Percentiles rank a stretch among this genome's conserved stretches.
phyloP scores from a whole-genome alignment of 257 asterid species.

The Plantago elongata region DNA sequence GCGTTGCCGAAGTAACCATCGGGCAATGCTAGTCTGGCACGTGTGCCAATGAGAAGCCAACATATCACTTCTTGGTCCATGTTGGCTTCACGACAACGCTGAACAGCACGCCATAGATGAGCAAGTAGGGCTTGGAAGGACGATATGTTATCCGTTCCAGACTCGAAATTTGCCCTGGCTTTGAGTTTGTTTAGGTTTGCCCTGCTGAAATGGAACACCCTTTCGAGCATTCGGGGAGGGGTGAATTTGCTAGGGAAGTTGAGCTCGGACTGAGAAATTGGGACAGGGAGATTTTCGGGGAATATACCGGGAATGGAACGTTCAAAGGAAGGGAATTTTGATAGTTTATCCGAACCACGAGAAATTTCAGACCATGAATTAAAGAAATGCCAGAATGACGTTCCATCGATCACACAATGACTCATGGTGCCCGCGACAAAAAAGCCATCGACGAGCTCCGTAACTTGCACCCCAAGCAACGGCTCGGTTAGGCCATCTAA shows the following conservation, averaged over 20 bases:
- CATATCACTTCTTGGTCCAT: not conserved
- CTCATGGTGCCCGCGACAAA: conserved; percentile 36
- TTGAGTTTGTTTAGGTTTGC: conserved; percentile 26
- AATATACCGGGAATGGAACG: conserved; percentile 18
- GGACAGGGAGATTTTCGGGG: conserved; percentile 19
- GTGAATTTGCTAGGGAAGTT: not conserved
- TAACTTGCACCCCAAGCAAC: conserved; percentile 37
- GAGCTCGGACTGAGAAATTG: conserved; percentile 18
- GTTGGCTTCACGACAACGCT: conserved; percentile 10
- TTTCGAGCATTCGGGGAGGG: conserved; percentile 14
- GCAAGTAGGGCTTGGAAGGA: conserved; percentile 38
- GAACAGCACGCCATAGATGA: conserved; percentile 33
- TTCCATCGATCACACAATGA: conserved; percentile 36
- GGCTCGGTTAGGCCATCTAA: conserved; percentile 35
- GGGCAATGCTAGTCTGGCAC: conserved; percentile 33
- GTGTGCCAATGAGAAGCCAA: conserved; percentile 15
- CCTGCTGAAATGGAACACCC: conserved; percentile 32
- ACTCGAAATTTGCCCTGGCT: conserved; percentile 29
- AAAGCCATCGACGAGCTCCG: conserved; percentile 38
- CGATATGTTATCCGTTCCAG: conserved; percentile 25
- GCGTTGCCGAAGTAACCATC: conserved; percentile 42
- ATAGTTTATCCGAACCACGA: conserved; percentile 11
- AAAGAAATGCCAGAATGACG: conserved; percentile 50
- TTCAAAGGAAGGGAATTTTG: conserved; percentile 23
- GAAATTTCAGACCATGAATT: conserved; percentile 47